Evolutionary conservation across 106 monocot species (phyloP), one percentile per base, ranked within the genome.

Genomic region (Dendrobium chrysotoxum): DNA sequence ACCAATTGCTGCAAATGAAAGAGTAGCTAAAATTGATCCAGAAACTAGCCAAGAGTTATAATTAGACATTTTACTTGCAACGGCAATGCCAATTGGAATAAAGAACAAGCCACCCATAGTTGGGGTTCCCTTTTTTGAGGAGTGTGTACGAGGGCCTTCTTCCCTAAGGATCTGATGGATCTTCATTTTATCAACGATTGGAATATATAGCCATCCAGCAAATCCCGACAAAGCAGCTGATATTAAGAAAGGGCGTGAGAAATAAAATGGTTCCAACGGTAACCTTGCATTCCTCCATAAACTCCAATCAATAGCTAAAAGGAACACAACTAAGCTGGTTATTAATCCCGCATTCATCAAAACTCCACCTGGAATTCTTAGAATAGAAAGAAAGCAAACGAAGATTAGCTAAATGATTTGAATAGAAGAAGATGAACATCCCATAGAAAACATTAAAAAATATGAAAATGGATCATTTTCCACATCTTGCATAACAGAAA

Each of bases 91-190:
- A 75, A 96, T 81, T 23, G 96, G 96, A 79, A 96, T 79, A 80
- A 96, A 93, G 75, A 92, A 92, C 39, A 96, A 79, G 70, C 96
- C 96, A 45, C 93, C 96, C 96, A 93, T 93, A 81, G 93, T 88
- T 58, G 93, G 88, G 38, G 81, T 88, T 77, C 79, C 84, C 77
- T 71, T 90, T 83, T 89, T 86, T 26, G 75, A 82, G 21, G 80
- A 83, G 84, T 88, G 88, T 55, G 83, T 77, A 79, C 18, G 58
- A 40, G 89, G 82, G 18, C 83, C 81, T 86, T 83, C 85, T 90
- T 87, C 83, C 39, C 88, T 83, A 47, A 84, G 57, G 40, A 92
- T 75, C 55, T 90, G 91, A 82, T 96, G 86, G 57, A 93, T 81
- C 66, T 86, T 90, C 85, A 90, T 71, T 31, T 42, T 53, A 81